A percentile compares a stretch with the other conserved stretches of the same genome.
phyloP scores from a whole-genome alignment of 2,329 filamentous ascomycete genomes.

The Berkeleyomyces rouxiae region DNA sequence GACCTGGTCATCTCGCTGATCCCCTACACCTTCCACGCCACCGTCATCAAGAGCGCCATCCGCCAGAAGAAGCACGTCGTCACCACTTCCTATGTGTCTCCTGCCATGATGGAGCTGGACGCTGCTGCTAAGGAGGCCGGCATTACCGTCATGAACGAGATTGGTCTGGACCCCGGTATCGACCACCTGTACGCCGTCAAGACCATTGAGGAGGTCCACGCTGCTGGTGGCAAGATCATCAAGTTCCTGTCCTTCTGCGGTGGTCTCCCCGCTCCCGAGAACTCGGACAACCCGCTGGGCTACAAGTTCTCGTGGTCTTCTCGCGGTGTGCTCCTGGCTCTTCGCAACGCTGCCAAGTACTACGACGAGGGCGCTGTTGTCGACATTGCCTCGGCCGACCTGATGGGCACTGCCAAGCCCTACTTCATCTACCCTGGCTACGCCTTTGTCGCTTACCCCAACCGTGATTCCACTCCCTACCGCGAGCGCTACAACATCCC shows the following conservation, averaged over 20 bases:
- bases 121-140: conserved; percentile 70
- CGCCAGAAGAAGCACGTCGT: conserved; percentile 90
- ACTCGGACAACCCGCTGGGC: conserved; percentile 74
- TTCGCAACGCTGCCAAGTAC: conserved; percentile 71
- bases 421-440: conserved; percentile 84
- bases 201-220: conserved; percentile 77
- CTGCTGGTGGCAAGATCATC: conserved; percentile 67
- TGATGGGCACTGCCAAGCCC: conserved; percentile 78
- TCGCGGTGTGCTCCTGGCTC: conserved; percentile 72
- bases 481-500: conserved; percentile 81
- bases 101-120: conserved; percentile 82
- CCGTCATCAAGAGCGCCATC: conserved; percentile 87
- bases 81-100: conserved; percentile 84
- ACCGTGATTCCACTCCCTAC: conserved; percentile 79
- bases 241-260: conserved; percentile 77
- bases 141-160: conserved; percentile 97
- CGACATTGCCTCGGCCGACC: conserved; percentile 41
- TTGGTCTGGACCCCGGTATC: conserved; percentile 58
- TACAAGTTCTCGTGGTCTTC: conserved; percentile 73
- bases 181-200: conserved; percentile 70
- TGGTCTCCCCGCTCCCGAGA: conserved; percentile 53
- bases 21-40: conserved; percentile 77
- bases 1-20: conserved; percentile 72
- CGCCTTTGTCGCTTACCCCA: conserved; percentile 82
- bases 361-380: conserved; percentile 64